These are phyloP conservation scores for Eucalyptus cloeziana DNA, from an alignment of 345 rosid genomes.

Conservation along the genomic window DNA sequence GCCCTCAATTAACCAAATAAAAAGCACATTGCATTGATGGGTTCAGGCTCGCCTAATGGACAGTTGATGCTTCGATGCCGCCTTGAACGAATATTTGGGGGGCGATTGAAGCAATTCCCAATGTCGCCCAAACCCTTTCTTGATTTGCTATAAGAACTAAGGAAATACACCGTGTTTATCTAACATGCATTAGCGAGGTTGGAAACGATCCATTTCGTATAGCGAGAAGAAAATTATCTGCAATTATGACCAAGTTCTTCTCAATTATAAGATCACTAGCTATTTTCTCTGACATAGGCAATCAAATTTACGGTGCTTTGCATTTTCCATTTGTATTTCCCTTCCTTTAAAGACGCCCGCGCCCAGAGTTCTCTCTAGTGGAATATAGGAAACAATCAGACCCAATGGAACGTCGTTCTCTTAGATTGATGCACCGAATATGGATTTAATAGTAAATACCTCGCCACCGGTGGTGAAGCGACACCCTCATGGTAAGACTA, in stretches of 20 bases:
- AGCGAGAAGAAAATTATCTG: not conserved
- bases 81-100: not conserved
- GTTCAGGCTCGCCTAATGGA: not conserved
- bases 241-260: not conserved
- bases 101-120: not conserved
- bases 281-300: not conserved
- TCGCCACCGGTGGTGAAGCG: not conserved
- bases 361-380: not conserved
- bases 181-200: not conserved
- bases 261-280: not conserved
- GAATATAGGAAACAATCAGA: not conserved
- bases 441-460: not conserved
- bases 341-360: not conserved
- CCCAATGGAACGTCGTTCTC: not conserved
- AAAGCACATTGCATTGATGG: not conserved
- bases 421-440: not conserved
- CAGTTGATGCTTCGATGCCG: not conserved
- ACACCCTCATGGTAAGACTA: not conserved
- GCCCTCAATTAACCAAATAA: not conserved
- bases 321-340: not conserved
- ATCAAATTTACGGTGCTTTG: not conserved
- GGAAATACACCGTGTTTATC: not conserved
- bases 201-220: not conserved
- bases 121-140: not conserved
- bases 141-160: not conserved